phyloP scores from a whole-genome alignment of 208 protist species.

The Strigomonas galati region DNA sequence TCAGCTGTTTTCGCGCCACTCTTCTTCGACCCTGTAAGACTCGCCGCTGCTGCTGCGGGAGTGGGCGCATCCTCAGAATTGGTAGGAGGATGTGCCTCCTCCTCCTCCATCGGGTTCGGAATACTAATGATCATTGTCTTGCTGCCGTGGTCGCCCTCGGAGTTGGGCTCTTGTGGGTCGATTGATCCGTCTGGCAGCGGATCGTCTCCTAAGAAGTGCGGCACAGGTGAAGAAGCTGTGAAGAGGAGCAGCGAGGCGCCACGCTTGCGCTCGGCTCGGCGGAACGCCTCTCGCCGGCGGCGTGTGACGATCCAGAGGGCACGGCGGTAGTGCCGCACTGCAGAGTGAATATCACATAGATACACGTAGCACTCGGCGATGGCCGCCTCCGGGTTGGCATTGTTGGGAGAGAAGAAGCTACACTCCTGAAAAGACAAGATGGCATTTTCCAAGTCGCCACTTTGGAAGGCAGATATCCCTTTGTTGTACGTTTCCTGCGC shows the following conservation, averaged over 20 bases:
- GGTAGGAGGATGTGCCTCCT: too few species aligned
- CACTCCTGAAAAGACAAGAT: conserved; percentile 68
- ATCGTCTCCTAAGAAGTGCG: conserved; percentile 7
- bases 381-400: conserved; percentile 68
- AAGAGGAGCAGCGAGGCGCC: conserved; percentile 10
- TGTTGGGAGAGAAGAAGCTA: conserved; percentile 69
- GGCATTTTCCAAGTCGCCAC: conserved; percentile 43
- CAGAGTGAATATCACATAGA: conserved; percentile 78
- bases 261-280: conserved; percentile 3
- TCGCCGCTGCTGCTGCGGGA: too few species aligned
- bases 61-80: too few species aligned
- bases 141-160: too few species aligned
- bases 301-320: conserved; percentile 62
- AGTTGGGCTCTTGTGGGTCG: too few species aligned
- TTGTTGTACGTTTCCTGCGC: conserved; percentile 46
- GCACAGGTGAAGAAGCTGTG: not conserved
- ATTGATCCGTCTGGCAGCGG: not conserved
- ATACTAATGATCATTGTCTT: conserved; percentile 2
- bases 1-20: not conserved
- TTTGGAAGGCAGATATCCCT: conserved; percentile 41
- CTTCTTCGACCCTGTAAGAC: too few species aligned
- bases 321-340: conserved; percentile 75
- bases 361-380: conserved; percentile 80
- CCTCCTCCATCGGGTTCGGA: not conserved
- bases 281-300: not conserved